Evolutionary conservation across 179 eudicot genomes (phyloP).

Genomic region (Camellia oleifera): DNA sequence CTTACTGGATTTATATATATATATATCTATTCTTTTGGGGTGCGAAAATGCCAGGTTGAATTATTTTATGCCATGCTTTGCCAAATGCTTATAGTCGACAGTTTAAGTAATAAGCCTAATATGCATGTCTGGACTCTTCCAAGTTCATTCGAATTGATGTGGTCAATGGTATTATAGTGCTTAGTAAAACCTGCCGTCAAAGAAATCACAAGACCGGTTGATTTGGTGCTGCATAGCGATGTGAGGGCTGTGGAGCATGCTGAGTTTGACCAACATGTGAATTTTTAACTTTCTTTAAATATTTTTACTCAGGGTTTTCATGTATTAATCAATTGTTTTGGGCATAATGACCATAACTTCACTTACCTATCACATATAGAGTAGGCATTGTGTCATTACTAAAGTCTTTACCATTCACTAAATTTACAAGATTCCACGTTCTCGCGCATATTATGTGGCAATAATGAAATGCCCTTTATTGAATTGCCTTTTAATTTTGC

Average conservation of each 20-base stretch:
- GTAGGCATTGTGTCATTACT: not conserved
- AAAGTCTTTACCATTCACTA: not conserved
- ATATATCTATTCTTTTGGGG: too few relatives aligned
- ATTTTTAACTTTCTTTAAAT: not conserved
- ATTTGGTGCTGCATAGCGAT: slow-evolving; percentile 77
- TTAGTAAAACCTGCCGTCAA: slow-evolving; percentile 74
- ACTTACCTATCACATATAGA: not conserved
- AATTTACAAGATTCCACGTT: not conserved
- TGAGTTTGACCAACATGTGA: slow-evolving; percentile 80
- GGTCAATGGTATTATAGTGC: slow-evolving; percentile 40
- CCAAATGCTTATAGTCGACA: too few relatives aligned
- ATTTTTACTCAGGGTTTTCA: too few relatives aligned
- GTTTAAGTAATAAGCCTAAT: too few relatives aligned
- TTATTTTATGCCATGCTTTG: not conserved
- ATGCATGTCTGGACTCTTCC: not conserved
- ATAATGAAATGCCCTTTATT: not conserved
- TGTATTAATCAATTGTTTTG: too few relatives aligned
- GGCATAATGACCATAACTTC: too few relatives aligned
- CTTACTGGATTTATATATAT: too few relatives aligned
- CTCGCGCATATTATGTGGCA: not conserved
- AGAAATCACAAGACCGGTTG: slow-evolving; percentile 73
- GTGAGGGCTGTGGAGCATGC: slow-evolving; percentile 85
- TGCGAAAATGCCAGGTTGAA: not conserved
- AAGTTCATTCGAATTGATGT: slow-evolving; percentile 3
- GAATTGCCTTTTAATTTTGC: not conserved